Evolutionary conservation across 2,329 filamentous ascomycete genomes (phyloP).

Genomic region (Polychaeton citri): DNA sequence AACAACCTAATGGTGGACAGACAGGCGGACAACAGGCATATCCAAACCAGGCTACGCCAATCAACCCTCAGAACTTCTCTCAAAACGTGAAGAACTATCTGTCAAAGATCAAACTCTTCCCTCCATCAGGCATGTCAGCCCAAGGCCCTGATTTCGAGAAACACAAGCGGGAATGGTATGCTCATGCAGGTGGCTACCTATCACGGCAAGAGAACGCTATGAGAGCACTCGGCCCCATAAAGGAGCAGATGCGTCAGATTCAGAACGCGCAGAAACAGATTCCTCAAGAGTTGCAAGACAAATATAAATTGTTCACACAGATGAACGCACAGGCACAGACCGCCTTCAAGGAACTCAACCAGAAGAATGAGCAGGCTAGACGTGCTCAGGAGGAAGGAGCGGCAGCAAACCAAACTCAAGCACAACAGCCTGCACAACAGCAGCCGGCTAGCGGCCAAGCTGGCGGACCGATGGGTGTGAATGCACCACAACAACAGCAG

Average conservation of each 20-base stretch:
- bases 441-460: no score
- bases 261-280: neutral
- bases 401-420: constrained; percentile 1
- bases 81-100: constrained; percentile 1
- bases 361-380: neutral
- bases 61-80: neutral
- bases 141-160: neutral
- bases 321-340: neutral
- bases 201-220: neutral
- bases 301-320: neutral
- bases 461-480: neutral
- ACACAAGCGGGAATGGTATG: neutral
- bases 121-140: neutral
- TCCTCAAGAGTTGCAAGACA: neutral
- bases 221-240: neutral
- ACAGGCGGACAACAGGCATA: constrained; percentile 3
- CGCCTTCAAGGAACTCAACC: neutral
- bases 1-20: constrained; percentile 3
- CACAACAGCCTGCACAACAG: constrained; percentile 4
- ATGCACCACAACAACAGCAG: neutral
- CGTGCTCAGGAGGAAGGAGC: constrained; percentile 1
- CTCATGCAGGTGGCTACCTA: neutral
- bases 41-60: constrained; percentile 4
- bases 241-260: neutral
- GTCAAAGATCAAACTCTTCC: neutral